Conservation (phyloP, 495 filamentous ascomycete species). For the Xanthoparmelia taractica region DNA sequence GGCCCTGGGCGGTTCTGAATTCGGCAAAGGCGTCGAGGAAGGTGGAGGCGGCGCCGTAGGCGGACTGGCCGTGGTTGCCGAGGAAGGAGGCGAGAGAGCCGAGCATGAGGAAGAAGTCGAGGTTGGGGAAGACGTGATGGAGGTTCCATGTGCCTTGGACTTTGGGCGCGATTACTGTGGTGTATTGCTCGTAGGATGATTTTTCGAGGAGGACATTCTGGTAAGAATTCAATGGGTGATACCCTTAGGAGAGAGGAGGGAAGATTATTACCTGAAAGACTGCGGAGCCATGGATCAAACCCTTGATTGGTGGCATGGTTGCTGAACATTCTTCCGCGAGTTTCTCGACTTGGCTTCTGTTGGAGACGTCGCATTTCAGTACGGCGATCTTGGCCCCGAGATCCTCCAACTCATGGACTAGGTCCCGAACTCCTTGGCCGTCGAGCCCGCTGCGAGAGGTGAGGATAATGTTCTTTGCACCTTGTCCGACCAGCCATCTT, state of each 20-base stretch:
- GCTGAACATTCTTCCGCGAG: background rate
- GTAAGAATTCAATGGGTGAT: background rate
- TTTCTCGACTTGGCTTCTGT: background rate
- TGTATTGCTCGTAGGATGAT: background rate
- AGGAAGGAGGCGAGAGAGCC: constrained; percentile 39
- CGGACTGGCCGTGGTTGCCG: constrained; percentile 37
- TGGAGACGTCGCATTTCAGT: background rate
- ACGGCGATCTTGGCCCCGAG: background rate
- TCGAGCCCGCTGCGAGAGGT: constrained; percentile 36
- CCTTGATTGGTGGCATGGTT: background rate
- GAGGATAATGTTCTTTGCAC: constrained; percentile 47
- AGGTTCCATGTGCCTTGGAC: constrained; percentile 23
- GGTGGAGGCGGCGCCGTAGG: constrained; percentile 34
- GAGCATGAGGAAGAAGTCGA: constrained; percentile 47
- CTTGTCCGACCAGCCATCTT: constrained; percentile 47
- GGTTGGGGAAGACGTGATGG: constrained; percentile 23
- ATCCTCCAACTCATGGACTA: background rate
- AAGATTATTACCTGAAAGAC: background rate
- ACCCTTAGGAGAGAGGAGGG: no score
- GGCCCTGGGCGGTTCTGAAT: constrained; percentile 5
- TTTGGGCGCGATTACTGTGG: constrained; percentile 26
- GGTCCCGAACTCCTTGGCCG: background rate
- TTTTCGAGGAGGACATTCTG: background rate
- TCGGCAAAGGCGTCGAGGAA: constrained; percentile 25
- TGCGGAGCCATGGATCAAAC: background rate